Evolutionary conservation across 2,329 filamentous ascomycete genomes (phyloP).

Genomic region (Colletotrichum filicis): DNA sequence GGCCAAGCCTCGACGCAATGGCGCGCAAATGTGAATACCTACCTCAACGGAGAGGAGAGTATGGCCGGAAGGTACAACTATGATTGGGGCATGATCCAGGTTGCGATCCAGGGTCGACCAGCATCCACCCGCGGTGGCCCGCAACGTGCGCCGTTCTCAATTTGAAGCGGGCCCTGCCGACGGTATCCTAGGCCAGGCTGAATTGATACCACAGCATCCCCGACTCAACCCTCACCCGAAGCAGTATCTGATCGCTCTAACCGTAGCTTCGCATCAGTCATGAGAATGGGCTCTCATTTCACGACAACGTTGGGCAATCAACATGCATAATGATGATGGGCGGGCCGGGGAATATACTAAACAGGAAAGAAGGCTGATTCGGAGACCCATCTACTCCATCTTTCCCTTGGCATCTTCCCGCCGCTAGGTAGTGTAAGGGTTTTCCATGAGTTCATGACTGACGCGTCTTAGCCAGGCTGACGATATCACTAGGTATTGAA

Average conservation of each 20-base stretch:
- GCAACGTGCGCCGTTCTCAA: conserved; percentile 33
- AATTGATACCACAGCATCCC: not conserved
- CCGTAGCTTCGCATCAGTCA: conserved; percentile 23
- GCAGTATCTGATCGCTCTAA: conserved; percentile 31
- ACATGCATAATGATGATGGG: conserved; percentile 16
- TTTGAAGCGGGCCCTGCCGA: conserved; percentile 33
- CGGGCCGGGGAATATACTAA: not conserved
- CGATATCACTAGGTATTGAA: not conserved
- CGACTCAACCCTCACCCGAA: conserved; percentile 12
- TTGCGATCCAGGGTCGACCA: conserved; percentile 21
- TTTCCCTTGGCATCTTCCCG: not conserved
- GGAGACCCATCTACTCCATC: not conserved
- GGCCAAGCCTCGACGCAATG: conserved; percentile 2
- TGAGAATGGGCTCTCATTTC: conserved; percentile 2
- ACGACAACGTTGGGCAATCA: not conserved
- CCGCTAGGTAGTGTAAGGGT: not conserved
- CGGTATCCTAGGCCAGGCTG: conserved; percentile 20
- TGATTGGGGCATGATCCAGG: conserved; percentile 23
- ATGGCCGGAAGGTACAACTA: conserved; percentile 1
- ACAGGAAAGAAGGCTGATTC: not conserved
- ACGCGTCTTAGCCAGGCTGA: not conserved
- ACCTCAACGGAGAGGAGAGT: not conserved
- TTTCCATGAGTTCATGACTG: not conserved
- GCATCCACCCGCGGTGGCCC: conserved; percentile 34
- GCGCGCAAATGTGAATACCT: not conserved